Conservation (phyloP, 306 rosid species). For the Mimosa bimucronata region DNA sequence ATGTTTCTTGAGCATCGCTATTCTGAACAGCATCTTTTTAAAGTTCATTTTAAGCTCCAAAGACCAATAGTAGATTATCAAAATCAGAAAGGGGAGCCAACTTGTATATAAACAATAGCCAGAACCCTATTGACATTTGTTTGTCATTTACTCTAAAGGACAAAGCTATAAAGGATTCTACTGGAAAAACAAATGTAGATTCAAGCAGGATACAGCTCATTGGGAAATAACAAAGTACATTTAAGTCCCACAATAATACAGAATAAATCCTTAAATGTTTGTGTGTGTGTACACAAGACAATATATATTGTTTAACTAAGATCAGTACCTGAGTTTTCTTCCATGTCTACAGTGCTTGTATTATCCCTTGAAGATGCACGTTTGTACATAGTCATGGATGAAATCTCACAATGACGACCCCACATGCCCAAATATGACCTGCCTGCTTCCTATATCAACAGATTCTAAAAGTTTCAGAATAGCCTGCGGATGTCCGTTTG, state of each 20-base stretch:
- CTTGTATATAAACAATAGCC: conserved; percentile 18
- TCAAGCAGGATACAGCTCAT: background rate
- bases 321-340: conserved; percentile 68
- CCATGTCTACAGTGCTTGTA: conserved; percentile 55
- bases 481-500: background rate
- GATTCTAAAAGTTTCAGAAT: conserved; percentile 21
- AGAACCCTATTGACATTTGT: conserved; percentile 17
- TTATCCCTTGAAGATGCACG: conserved; percentile 70
- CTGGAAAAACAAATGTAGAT: conserved; percentile 15
- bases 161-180: conserved; percentile 16
- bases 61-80: conserved; percentile 24
- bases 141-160: conserved; percentile 11
- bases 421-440: conserved; percentile 57
- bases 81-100: conserved; percentile 2
- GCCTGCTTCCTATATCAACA: conserved; percentile 38
- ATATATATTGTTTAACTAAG: background rate
- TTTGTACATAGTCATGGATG: conserved; percentile 72
- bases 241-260: conserved; percentile 22
- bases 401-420: conserved; percentile 68
- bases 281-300: background rate
- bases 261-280: background rate
- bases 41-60: conserved; percentile 30
- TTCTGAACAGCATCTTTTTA: conserved; percentile 3
- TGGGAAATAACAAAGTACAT: conserved; percentile 15
- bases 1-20: conserved; percentile 1